Evolutionary conservation across 345 rosid genomes (phyloP).

Genomic region (Sisymbrium altissimum): DNA sequence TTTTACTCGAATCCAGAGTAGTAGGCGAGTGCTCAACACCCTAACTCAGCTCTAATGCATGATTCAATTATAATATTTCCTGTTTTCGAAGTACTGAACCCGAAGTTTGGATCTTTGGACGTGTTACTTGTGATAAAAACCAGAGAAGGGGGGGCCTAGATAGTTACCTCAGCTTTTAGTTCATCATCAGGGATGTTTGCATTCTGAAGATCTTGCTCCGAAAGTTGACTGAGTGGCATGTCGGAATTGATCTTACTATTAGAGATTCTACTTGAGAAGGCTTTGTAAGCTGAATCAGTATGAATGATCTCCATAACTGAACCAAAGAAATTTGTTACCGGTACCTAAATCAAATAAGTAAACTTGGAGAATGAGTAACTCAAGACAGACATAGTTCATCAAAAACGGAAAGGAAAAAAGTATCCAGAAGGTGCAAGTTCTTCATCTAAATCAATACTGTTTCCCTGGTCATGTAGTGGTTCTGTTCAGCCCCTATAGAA

Average conservation of each 20-base stretch:
- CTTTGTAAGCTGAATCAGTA: constrained; percentile 69
- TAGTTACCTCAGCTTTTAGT: constrained; percentile 38
- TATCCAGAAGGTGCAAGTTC: not conserved
- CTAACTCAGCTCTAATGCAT: not conserved
- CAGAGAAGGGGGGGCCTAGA: not conserved
- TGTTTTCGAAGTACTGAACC: not conserved
- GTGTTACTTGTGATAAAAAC: not conserved
- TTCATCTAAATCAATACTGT: not conserved
- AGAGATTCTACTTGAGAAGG: constrained; percentile 36
- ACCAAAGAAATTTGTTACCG: constrained; percentile 94
- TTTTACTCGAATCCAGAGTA: not conserved
- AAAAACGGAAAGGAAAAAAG: not conserved
- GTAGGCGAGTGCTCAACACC: not conserved
- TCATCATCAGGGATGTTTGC: constrained; percentile 23
- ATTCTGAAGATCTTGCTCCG: constrained; percentile 25
- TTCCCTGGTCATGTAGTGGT: not conserved
- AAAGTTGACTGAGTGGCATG: constrained; percentile 33
- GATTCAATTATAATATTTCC: not conserved
- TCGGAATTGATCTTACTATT: constrained; percentile 24
- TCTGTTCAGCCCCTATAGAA: not conserved
- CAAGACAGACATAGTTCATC: not conserved
- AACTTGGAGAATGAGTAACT: constrained; percentile 16
- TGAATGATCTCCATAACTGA: constrained; percentile 94
- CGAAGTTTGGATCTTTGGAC: not conserved
- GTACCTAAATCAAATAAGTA: constrained; percentile 49